Conservation (phyloP, 352 stramenopile species). For the Phytophthora boehmeriae region DNA sequence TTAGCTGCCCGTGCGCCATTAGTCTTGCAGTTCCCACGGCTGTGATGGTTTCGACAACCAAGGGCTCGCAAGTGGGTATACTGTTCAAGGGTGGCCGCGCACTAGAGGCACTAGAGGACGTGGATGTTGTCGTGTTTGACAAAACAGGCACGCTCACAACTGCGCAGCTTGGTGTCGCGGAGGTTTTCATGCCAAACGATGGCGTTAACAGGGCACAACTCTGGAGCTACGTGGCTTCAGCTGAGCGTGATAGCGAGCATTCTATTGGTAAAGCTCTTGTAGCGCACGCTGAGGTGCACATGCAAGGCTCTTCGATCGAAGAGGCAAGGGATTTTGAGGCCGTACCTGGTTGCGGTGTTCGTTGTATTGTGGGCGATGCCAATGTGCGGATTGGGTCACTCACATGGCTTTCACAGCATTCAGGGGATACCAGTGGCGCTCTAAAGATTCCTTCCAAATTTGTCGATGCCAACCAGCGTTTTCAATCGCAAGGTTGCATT, state of each 20-base stretch:
- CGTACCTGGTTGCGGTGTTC: constrained; percentile 70
- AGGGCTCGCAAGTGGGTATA: constrained; percentile 79
- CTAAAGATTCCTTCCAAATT: constrained; percentile 52
- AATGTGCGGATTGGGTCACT: constrained; percentile 63
- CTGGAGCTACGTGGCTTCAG: constrained; percentile 56
- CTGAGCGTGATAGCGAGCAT: constrained; percentile 70
- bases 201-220: constrained; percentile 15
- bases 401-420: constrained; percentile 67
- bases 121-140: constrained; percentile 82
- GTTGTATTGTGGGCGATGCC: constrained; percentile 35
- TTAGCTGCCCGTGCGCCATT: constrained; percentile 81
- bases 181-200: constrained; percentile 20
- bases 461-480: constrained; percentile 45
- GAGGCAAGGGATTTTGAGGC: constrained; percentile 46
- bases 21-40: constrained; percentile 77
- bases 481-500: constrained; percentile 57
- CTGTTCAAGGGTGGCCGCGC: constrained; percentile 81
- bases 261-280: constrained; percentile 64
- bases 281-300: constrained; percentile 42
- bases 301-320: constrained; percentile 20
- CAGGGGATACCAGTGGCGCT: constrained; percentile 23
- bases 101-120: constrained; percentile 68
- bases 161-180: constrained; percentile 51
- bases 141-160: constrained; percentile 83
- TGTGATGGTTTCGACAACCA: constrained; percentile 80